Base-by-base conservation (phyloP, 805 yeast species). In the Kregervanrija delftensis region DNA sequence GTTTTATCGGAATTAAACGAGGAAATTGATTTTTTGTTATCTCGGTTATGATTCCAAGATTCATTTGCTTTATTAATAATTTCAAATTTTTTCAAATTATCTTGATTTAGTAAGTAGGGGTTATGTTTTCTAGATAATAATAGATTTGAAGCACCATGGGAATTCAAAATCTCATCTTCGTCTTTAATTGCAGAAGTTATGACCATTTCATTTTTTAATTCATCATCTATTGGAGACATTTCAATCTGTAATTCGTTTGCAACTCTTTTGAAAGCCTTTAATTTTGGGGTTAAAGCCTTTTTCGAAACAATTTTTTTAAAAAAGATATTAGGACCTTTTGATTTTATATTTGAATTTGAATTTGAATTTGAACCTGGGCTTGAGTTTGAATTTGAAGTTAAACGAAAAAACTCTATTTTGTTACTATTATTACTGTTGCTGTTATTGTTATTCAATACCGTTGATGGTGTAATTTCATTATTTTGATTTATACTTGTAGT, bases 41-140 rank as follows among this genome's bases (percentile, higher is more conserved):
- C 39, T 13, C 57, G 53, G 39, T 53, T 54, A 33, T 59, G 55
- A 38, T 56, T 67, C 71, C 71, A 67, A 1, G 61, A 49, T 43
- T 63, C 61, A 46, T 67, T 67, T 5, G 67, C 67, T 42, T 52
- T 58, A 41, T 58, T 61, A 17, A 67, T 62, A 14, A 66, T 50
- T 35, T 65, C 69, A 43, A 57, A 62, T 44, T 58, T 55, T 39
- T 60, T 60, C 38, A 60, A 43, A 34, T 49, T 52, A 39, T 59
- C 63, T 8, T 57, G 46, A 22, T 49, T 48, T 11, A 48, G 28
- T 22, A 35, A 17, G 10, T 28, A 14, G 3, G 40, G 13, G 30
- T 39, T 40, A 10, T 50, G 43, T 12, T 31, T 38, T 13, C 40
- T 33, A 11, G 41, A 40, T 17, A 35, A 12, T 11, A 46, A 28